These are phyloP conservation scores for Margaritispora aquatica DNA, from an alignment of 495 filamentous ascomycete species.

Conservation along the genomic window DNA sequence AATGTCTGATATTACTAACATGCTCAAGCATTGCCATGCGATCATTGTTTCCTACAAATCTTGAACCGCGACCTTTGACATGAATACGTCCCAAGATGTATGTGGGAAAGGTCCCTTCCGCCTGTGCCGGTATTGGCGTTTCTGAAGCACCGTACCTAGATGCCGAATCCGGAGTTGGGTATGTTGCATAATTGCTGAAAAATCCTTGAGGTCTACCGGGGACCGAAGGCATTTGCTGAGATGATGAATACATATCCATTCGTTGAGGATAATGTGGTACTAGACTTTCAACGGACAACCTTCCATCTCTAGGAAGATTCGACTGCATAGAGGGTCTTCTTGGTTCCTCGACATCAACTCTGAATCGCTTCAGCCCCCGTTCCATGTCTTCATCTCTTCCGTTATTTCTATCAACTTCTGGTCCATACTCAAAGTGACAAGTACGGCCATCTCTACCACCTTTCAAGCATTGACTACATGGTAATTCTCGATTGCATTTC, in stretches of 20 bases:
- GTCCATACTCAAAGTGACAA: slow-evolving; percentile 8
- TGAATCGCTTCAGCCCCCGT: slow-evolving; percentile 5
- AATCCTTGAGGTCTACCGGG: neutral
- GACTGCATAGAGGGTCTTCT: neutral
- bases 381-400: slow-evolving; percentile 1
- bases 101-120: neutral
- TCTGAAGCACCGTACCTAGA: neutral
- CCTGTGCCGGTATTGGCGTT: neutral
- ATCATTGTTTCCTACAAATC: slow-evolving; percentile 16
- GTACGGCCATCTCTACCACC: slow-evolving; percentile 5
- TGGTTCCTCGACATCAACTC: slow-evolving; percentile 3
- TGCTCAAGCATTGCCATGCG: slow-evolving; percentile 17
- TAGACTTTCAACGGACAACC: neutral
- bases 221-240: neutral
- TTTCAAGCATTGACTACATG: slow-evolving; percentile 21
- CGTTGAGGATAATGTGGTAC: neutral
- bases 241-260: neutral
- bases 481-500: slow-evolving; percentile 19
- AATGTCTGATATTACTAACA: slow-evolving; percentile 7
- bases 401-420: neutral
- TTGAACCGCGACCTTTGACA: slow-evolving; percentile 8
- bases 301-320: neutral
- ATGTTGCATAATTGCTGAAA: neutral
- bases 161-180: neutral
- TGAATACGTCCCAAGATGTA: slow-evolving; percentile 9